Evolutionary conservation across 495 filamentous ascomycete genomes (phyloP).

Genomic region (Aspergillus steynii): DNA sequence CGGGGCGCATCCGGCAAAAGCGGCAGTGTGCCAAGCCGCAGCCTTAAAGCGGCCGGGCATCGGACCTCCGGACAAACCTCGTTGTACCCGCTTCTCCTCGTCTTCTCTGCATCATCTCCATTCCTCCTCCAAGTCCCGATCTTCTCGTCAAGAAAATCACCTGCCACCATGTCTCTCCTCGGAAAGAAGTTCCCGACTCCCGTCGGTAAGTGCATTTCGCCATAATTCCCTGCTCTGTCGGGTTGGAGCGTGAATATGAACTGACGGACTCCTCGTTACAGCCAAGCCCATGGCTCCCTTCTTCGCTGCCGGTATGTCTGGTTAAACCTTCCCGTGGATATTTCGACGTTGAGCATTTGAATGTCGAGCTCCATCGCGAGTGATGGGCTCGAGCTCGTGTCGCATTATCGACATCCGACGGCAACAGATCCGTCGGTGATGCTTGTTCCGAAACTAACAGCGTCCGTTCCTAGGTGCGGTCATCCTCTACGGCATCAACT

Average conservation of each 20-base stretch:
- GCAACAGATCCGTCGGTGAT: not conserved
- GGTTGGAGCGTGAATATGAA: slow-evolving; percentile 11
- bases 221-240: not conserved
- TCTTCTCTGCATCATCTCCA: slow-evolving; percentile 33
- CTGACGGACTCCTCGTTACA: slow-evolving; percentile 47
- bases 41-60: slow-evolving; percentile 22
- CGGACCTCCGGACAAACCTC: slow-evolving; percentile 42
- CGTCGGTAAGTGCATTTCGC: slow-evolving; percentile 66
- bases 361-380: not conserved
- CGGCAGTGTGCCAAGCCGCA: slow-evolving; percentile 25
- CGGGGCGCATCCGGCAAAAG: slow-evolving; percentile 34
- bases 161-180: slow-evolving; percentile 72
- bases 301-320: slow-evolving; percentile 83
- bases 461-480: slow-evolving; percentile 60
- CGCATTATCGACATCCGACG: not conserved
- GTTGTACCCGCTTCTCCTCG: slow-evolving; percentile 29
- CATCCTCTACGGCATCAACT: slow-evolving; percentile 86
- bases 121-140: slow-evolving; percentile 30
- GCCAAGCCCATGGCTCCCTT: slow-evolving; percentile 88
- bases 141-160: slow-evolving; percentile 17
- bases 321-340: slow-evolving; percentile 4
- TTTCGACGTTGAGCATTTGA: not conserved
- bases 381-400: not conserved
- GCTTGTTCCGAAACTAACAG: slow-evolving; percentile 31
- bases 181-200: slow-evolving; percentile 92